Conservation (phyloP, 1,139 yeast genomes). For the Blastobotrys capitulatus region DNA sequence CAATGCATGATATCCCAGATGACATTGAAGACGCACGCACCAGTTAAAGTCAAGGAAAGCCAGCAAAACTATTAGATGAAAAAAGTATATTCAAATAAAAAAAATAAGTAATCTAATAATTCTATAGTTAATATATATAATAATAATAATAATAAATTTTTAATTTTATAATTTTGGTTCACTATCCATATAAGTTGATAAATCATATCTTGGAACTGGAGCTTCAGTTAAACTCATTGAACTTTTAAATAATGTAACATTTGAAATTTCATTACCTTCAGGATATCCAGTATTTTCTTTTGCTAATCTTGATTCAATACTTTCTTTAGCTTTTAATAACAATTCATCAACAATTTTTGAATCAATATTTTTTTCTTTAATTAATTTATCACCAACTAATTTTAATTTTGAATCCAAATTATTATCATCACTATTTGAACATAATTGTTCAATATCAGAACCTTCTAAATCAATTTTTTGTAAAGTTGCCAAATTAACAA, state of each 20-base stretch:
- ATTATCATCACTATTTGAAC: slow-evolving; percentile 17
- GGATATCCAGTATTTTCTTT: slow-evolving; percentile 16
- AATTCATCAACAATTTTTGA: slow-evolving; percentile 14
- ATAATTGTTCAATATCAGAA: slow-evolving; percentile 21
- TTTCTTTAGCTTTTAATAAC: slow-evolving; percentile 15
- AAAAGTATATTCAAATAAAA: too few relatives aligned
- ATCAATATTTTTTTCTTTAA: slow-evolving; percentile 5
- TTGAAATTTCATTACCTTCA: slow-evolving; percentile 22
- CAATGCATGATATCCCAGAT: too few relatives aligned
- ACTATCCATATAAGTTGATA: slow-evolving; percentile 21
- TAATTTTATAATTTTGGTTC: slow-evolving; percentile 11
- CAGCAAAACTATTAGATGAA: too few relatives aligned
- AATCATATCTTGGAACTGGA: slow-evolving; percentile 31
- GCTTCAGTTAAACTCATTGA: slow-evolving; percentile 29
- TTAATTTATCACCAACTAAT: slow-evolving; percentile 3
- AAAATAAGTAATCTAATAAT: too few relatives aligned
- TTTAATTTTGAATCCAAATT: slow-evolving; percentile 4
- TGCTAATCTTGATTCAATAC: slow-evolving; percentile 11
- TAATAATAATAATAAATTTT: too few relatives aligned
- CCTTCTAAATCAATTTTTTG: slow-evolving; percentile 46
- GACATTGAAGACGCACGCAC: too few relatives aligned
- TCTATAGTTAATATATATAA: background rate
- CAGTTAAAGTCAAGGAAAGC: too few relatives aligned
- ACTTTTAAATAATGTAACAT: slow-evolving; percentile 30
- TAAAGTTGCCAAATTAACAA: slow-evolving; percentile 59